Percentiles rank a stretch among this genome's conserved stretches.
Conservation (phyloP, 2,329 filamentous ascomycete genomes). For the Fusarium virguliforme region DNA sequence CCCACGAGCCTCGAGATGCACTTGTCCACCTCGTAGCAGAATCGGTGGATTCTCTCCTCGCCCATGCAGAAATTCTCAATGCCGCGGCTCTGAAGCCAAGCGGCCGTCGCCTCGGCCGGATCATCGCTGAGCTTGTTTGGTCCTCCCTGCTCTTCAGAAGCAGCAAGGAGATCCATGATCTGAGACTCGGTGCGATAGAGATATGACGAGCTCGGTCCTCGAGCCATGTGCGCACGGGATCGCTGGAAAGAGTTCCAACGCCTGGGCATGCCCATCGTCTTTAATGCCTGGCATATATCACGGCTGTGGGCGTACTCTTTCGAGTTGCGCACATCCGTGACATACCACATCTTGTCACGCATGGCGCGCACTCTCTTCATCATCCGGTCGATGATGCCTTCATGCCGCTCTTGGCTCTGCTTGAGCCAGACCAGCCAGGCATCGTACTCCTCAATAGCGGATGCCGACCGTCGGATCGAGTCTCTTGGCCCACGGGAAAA, state of each 20-base stretch:
- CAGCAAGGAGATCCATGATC: slow-evolving; percentile 89
- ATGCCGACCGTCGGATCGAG: slow-evolving; percentile 78
- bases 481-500: slow-evolving; percentile 81
- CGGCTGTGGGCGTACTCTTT: slow-evolving; percentile 89
- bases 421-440: slow-evolving; percentile 89
- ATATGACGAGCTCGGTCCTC: slow-evolving; percentile 71
- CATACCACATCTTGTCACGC: slow-evolving; percentile 99
- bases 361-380: slow-evolving; percentile 81
- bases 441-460: slow-evolving; percentile 83
- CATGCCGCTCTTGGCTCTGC: slow-evolving; percentile 84
- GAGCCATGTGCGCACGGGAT: slow-evolving; percentile 64
- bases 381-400: slow-evolving; percentile 81
- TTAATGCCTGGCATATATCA: slow-evolving; percentile 88
- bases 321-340: slow-evolving; percentile 92
- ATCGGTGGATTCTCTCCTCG: slow-evolving; percentile 94
- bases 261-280: slow-evolving; percentile 85
- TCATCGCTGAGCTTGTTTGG: slow-evolving; percentile 97
- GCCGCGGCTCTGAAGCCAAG: slow-evolving; percentile 85
- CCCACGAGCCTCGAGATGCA: slow-evolving; percentile 90
- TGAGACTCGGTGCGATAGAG: slow-evolving; percentile 87
- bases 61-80: slow-evolving; percentile 96
- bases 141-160: slow-evolving; percentile 85
- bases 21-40: slow-evolving; percentile 90
- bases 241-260: slow-evolving; percentile 69
- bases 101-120: slow-evolving; percentile 86